phyloP scores from a whole-genome alignment of 2,329 filamentous ascomycete genomes.

The Aureobasidium sp. region DNA sequence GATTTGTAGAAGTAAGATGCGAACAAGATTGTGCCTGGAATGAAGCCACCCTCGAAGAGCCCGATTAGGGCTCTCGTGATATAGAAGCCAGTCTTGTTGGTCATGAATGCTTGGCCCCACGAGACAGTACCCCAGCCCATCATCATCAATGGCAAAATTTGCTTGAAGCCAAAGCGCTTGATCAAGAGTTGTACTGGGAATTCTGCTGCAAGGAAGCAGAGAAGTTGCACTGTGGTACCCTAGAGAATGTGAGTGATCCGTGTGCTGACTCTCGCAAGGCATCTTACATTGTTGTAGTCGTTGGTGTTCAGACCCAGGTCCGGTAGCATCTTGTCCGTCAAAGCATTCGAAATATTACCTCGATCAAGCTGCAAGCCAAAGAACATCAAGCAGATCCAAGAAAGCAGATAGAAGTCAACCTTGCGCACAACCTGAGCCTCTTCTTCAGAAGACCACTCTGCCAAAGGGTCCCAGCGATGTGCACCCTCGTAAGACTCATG shows the following conservation, averaged over 20 bases:
- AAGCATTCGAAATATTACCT: slow-evolving; percentile 17
- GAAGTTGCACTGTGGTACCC: slow-evolving; percentile 13
- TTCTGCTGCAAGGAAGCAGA: slow-evolving; percentile 15
- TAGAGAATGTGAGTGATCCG: slow-evolving; percentile 19
- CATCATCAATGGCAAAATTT: slow-evolving; percentile 17
- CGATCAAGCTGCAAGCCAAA: slow-evolving; percentile 16
- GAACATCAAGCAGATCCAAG: slow-evolving; percentile 18
- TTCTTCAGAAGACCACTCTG: slow-evolving; percentile 16
- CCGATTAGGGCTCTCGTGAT: slow-evolving; percentile 16
- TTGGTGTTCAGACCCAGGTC: slow-evolving; percentile 15
- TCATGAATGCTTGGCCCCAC: slow-evolving; percentile 13
- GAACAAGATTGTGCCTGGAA: slow-evolving; percentile 18
- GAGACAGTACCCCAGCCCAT: slow-evolving; percentile 17
- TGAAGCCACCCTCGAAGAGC: slow-evolving; percentile 18
- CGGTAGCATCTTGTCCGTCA: slow-evolving; percentile 18
- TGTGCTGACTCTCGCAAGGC: neutral
- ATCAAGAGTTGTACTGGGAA: slow-evolving; percentile 19
- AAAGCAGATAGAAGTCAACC: slow-evolving; percentile 16
- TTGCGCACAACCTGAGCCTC: slow-evolving; percentile 17
- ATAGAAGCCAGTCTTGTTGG: slow-evolving; percentile 16
- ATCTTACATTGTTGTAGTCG: slow-evolving; percentile 18
- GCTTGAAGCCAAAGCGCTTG: slow-evolving; percentile 17
- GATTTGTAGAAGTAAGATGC: slow-evolving; percentile 19
- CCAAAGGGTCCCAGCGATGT: slow-evolving; percentile 14
- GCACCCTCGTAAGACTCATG: slow-evolving; percentile 11